Percentiles rank a stretch among this genome's conserved stretches.
These are phyloP conservation scores for Aspergillus panamensis DNA, from an alignment of 495 filamentous ascomycete genomes.

Conservation along the genomic window DNA sequence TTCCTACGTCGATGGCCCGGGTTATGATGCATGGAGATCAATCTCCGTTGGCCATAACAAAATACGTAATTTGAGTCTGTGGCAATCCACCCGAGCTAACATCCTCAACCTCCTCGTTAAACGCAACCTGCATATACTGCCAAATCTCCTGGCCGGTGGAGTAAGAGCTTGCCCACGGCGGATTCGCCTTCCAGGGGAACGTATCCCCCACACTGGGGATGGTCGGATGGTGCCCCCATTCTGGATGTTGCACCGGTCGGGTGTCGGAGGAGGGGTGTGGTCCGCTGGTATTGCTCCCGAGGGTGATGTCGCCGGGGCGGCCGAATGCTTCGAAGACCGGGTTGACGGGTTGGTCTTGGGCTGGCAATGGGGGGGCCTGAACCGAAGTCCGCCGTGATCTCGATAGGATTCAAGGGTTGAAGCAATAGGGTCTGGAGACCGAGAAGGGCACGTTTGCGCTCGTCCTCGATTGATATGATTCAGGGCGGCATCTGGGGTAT, in stretches of 20 bases:
- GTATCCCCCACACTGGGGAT: background rate
- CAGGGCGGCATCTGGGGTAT: no score
- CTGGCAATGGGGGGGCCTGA: background rate
- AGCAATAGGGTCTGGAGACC: background rate
- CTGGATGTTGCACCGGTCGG: background rate
- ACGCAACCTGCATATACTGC: background rate
- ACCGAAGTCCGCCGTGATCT: background rate
- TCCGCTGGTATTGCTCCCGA: background rate
- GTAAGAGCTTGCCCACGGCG: background rate
- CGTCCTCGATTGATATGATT: no score
- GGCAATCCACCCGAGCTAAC: no score
- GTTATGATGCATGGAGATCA: no score
- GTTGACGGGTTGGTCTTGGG: background rate
- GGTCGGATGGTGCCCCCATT: background rate
- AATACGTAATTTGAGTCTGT: no score
- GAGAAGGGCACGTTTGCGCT: no score
- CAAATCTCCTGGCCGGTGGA: background rate
- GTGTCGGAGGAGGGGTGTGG: background rate
- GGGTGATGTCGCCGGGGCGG: background rate
- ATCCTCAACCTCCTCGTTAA: slow-evolving; percentile 1
- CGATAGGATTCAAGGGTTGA: background rate
- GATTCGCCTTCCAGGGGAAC: slow-evolving; percentile 2
- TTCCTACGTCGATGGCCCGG: no score
- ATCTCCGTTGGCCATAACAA: no score
- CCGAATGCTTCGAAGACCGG: background rate